Evolutionary conservation across 768 basidiomycete genomes (phyloP), one percentile per base, ranked within the genome.

Genomic region (Suillus ampliporus): DNA sequence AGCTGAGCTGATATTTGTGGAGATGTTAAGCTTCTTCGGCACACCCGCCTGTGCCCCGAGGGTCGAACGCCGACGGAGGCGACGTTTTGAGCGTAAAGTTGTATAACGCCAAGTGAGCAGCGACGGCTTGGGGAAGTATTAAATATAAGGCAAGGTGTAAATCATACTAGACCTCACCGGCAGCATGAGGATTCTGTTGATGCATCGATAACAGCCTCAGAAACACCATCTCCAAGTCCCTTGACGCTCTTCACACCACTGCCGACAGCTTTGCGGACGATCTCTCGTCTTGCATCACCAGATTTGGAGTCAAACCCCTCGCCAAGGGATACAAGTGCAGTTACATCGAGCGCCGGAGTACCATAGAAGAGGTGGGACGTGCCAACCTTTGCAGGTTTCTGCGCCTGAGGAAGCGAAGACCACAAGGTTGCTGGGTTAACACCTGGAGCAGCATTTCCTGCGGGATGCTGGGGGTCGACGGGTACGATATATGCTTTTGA

Each of bases 81-180:
- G 81, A 80, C 0, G 92, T 95, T 75, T 94, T 92, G 67, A 95
- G 78, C 1, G 88, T 85, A 71, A 95, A 94, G 65, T 87, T 85
- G 76, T 90, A 92, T 48, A 84, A 69, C 7, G 90, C 89, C 65
- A 95, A 80, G 67, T 92, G 83, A 2, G 94, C 86, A 5, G 88
- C 92, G 54, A 93, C 91, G 48, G 93, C 92, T 89, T 26, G 9
- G 38, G 11, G 23, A 23, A 3, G 10, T 28, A 65, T 52, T 63
- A 46, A 63, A 61, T 13, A 31, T 37, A 10, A 61, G 35, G 3
- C 2, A 65, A 38, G 14, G 7, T 62, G 51, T 40, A 37, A 5
- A 26, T 19, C 17, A 58, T 4, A 23, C 10, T 35, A 52, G 15
- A 58, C 52, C 57, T 60, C 65, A 91, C 92, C 90, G 64, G 92